Conservation (phyloP, 1,139 yeast genomes). For the Yamadazyma aaseri region DNA sequence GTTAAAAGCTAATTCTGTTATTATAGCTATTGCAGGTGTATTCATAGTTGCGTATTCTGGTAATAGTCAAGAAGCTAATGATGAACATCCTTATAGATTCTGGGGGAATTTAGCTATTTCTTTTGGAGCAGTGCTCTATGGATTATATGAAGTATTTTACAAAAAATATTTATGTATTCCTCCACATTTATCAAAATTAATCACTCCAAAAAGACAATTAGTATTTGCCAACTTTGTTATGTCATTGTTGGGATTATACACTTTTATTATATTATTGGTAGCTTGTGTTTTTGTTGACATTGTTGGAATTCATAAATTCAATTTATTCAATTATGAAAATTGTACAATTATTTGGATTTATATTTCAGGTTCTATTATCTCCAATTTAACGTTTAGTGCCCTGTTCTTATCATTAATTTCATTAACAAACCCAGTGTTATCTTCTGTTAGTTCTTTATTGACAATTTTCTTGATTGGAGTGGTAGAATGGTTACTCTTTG, state of each 20-base stretch:
- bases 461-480: conserved; percentile 80
- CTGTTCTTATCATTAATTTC: conserved; percentile 78
- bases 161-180: conserved; percentile 79
- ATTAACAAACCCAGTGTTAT: conserved; percentile 79
- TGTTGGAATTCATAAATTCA: conserved; percentile 58
- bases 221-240: conserved; percentile 48
- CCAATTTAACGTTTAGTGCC: conserved; percentile 70
- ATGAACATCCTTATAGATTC: conserved; percentile 57
- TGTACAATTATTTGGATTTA: conserved; percentile 41
- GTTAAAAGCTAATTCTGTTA: conserved; percentile 67
- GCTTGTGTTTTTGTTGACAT: conserved; percentile 52
- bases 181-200: conserved; percentile 39
- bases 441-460: conserved; percentile 76
- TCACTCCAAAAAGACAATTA: conserved; percentile 49
- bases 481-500: conserved; percentile 74
- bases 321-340: conserved; percentile 47
- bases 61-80: conserved; percentile 23
- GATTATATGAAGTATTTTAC: conserved; percentile 82
- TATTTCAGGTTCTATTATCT: conserved; percentile 50
- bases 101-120: conserved; percentile 73
- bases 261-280: conserved; percentile 50
- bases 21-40: conserved; percentile 73
- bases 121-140: conserved; percentile 78
- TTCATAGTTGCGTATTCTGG: conserved; percentile 78
- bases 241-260: conserved; percentile 59